phyloP scores from a whole-genome alignment of 2,329 filamentous ascomycete species.

The Botrytis paeoniae region DNA sequence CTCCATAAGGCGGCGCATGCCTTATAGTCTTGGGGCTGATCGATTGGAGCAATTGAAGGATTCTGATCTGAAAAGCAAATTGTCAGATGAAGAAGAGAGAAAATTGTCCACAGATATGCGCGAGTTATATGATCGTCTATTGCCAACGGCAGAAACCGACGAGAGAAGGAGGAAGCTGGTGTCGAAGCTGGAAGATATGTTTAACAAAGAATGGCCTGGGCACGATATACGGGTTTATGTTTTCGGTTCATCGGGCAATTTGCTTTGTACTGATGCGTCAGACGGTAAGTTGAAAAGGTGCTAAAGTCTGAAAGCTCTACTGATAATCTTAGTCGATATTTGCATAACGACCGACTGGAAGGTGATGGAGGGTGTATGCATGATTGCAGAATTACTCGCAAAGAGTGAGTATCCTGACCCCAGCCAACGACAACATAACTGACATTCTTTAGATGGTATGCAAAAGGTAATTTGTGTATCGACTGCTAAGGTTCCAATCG shows the following conservation, averaged over 20 bases:
- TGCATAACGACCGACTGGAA: conserved; percentile 93
- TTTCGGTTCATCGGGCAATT: conserved; percentile 97
- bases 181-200: conserved; percentile 80
- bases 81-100: conserved; percentile 70
- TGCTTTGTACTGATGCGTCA: conserved; percentile 91
- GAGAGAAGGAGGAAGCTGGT: conserved; percentile 72
- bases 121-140: conserved; percentile 78
- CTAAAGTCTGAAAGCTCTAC: conserved; percentile 14
- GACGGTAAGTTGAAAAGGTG: conserved; percentile 65
- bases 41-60: conserved; percentile 68
- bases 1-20: conserved; percentile 80
- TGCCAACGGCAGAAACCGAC: conserved; percentile 78
- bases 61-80: conserved; percentile 66
- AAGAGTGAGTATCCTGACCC: conserved; percentile 61
- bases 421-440: conserved; percentile 33
- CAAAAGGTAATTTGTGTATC: conserved; percentile 92
- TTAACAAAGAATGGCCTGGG: conserved; percentile 89
- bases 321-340: conserved; percentile 70
- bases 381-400: conserved; percentile 80
- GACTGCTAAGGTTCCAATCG: conserved; percentile 93
- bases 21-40: conserved; percentile 84
- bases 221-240: conserved; percentile 86
- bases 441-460: conserved; percentile 74
- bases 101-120: conserved; percentile 79
- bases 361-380: conserved; percentile 84